Evolutionary conservation across 2,329 filamentous ascomycete genomes (phyloP), one percentile per base, ranked within the genome.

Genomic region (Fusarium tanahbumbuense): DNA sequence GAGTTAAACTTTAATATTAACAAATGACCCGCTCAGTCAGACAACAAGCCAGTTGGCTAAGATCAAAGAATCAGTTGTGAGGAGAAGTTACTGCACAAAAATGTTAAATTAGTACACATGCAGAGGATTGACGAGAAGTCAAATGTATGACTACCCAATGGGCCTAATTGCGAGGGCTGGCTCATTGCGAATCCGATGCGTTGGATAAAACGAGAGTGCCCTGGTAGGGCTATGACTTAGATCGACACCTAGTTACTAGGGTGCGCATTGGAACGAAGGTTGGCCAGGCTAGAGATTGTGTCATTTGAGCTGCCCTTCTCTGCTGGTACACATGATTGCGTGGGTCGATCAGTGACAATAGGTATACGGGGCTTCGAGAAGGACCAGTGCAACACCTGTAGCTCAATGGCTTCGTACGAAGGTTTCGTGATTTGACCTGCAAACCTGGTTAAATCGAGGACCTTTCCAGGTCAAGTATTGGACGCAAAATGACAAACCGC

Each of bases 261-360:
- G 40, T 49, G 23, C 22, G 44, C 37, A 27, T 45, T 40, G 44
- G 53, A 56, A 37, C 20, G 11, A 30, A n/a, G 27, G 45, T 18
- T 56, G 30, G 48, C 30, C 30, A 27, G 30, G 23, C 8, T 32
- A 40, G 27, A 20, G 23, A 37, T 22, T 47, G 49, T 56, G 25
- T 50, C 45, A 45, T 40, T 22, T n/a, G 47, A 40, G 40, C 45
- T 64, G 48, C 41, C 56, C 56, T 47, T 63, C 56, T 67, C 46
- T 71, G 58, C 70, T 66, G 63, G 49, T 60, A 67, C 64, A 23
- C 22, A 27, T 60, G 49, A 66, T 59, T 60, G 56, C 60, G 56
- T 55, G 60, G 46, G 46, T 37, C 34, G 37, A 52, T 28, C 22
- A 10, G n/a, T 28, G 34, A 16, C 25, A 53, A 37, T 37, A 28